phyloP scores from a whole-genome alignment of 345 rosid species.

The Erucastrum elatum region DNA sequence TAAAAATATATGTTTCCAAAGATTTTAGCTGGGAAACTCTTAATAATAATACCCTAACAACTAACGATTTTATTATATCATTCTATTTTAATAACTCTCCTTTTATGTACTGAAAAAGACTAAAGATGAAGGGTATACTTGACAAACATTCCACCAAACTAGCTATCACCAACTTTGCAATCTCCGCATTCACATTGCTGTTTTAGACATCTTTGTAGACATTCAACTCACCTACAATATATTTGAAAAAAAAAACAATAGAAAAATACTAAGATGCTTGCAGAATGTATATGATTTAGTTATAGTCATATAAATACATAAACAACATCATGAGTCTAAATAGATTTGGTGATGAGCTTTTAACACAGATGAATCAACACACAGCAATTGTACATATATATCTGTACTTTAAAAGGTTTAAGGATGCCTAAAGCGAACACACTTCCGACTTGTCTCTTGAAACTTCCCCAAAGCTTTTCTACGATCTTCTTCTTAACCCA shows the following conservation, averaged over 20 bases:
- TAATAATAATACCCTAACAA: neutral
- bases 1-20: neutral
- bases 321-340: conserved; percentile 30
- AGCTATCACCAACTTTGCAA: conserved; percentile 51
- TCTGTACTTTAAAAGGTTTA: conserved; percentile 30
- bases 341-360: neutral
- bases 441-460: conserved; percentile 6
- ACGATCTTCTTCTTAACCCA: conserved; percentile 47
- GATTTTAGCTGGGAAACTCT: neutral
- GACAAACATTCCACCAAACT: conserved; percentile 55
- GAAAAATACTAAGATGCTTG: neutral
- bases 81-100: neutral
- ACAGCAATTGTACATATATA: conserved; percentile 4
- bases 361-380: conserved; percentile 22
- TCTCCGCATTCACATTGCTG: conserved; percentile 66
- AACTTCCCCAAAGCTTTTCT: conserved; percentile 20
- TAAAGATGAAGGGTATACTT: neutral
- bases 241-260: neutral
- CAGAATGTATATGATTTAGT: neutral
- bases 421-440: neutral
- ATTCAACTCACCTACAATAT: neutral
- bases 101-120: neutral
- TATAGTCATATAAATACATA: neutral
- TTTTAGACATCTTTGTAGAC: conserved; percentile 65
- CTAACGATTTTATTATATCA: neutral